Evolutionary conservation across 2,329 filamentous ascomycete species (phyloP), one percentile per base, ranked within the genome.

Genomic region (Ramichloridium luteum): DNA sequence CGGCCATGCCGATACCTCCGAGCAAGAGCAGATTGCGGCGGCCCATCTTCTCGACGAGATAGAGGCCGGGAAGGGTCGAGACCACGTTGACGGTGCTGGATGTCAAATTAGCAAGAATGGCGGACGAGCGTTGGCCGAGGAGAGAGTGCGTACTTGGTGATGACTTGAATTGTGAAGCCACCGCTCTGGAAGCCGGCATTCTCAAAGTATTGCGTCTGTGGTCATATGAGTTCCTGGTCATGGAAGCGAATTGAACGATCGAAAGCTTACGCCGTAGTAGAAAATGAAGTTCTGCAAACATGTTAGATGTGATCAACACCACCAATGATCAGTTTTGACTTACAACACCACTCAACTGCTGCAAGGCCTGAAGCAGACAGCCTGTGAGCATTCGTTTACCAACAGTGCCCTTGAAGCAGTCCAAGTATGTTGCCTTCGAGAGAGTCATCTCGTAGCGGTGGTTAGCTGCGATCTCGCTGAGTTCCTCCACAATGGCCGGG

Each of bases 381-480:
- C 80, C 80, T 4, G 80, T 85, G 27, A 80, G 53, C 1, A 77
- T 74, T 38, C 80, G 74, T 43, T 78, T 78, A 35, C 76, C 75
- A 0, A 81, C 64, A 39, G 76, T 55, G 14, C 46, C 54, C 53
- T 69, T 68, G 38, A 64, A 90, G 53, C 68, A 72, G 45, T 66
- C 65, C 50, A 77, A 62, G 65, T 77, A 83, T 41, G 70, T 70
- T 41, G 66, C 66, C 47, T 69, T 52, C 16, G 46, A 46, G 55
- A 50, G 75, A 72, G 38, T 78, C 49, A 77, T 65, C 65, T 93
- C 85, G 54, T 88, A 85, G 59, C 80, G 79, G 59, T 88, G 73
- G 65, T 92, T 93, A 61, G 83, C 84, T 35, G 86, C 68, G 41
- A 93, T 82, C 61, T 93, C 84, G 13, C 76, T 70, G 13, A 92